These are phyloP conservation scores for Penicillium sp. DNA, from an alignment of 2,329 filamentous ascomycete species.

Conservation along the genomic window DNA sequence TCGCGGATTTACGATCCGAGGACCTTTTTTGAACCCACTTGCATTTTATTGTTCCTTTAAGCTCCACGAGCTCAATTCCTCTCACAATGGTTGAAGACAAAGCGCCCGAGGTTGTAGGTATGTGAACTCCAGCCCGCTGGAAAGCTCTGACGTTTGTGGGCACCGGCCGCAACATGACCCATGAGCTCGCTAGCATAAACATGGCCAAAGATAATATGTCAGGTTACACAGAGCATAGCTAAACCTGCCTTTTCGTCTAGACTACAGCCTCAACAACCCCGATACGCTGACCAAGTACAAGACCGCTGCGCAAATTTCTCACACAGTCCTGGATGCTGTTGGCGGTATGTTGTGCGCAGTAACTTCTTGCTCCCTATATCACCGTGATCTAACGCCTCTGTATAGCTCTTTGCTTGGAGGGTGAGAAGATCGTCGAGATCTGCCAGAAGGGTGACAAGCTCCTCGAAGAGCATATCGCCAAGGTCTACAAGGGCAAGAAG, in stretches of 20 bases:
- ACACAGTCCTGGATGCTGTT: conserved; percentile 90
- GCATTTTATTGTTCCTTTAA: conserved; percentile 18
- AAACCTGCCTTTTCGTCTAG: conserved; percentile 44
- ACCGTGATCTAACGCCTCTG: conserved; percentile 23
- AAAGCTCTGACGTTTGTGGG: conserved; percentile 37
- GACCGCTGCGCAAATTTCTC: conserved; percentile 88
- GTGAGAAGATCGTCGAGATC: conserved; percentile 87
- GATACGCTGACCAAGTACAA: conserved; percentile 99
- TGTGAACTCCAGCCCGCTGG: conserved; percentile 27
- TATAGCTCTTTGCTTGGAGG: conserved; percentile 67
- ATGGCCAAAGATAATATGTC: not conserved
- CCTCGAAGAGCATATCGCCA: conserved; percentile 84
- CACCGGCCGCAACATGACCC: conserved; percentile 16
- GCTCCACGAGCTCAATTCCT: conserved; percentile 25
- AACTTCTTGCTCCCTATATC: not conserved
- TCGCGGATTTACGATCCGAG: conserved; percentile 22
- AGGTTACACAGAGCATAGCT: conserved; percentile 16
- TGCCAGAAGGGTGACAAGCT: conserved; percentile 96
- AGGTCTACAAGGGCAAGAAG: conserved; percentile 99
- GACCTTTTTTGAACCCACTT: conserved; percentile 16
- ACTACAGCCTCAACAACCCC: conserved; percentile 85
- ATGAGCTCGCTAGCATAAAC: conserved; percentile 24
- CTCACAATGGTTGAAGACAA: conserved; percentile 41
- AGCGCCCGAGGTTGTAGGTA: conserved; percentile 41
- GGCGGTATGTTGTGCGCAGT: conserved; percentile 47